phyloP scores from a whole-genome alignment of 352 stramenopile genomes.

The Achlya hypogyna region DNA sequence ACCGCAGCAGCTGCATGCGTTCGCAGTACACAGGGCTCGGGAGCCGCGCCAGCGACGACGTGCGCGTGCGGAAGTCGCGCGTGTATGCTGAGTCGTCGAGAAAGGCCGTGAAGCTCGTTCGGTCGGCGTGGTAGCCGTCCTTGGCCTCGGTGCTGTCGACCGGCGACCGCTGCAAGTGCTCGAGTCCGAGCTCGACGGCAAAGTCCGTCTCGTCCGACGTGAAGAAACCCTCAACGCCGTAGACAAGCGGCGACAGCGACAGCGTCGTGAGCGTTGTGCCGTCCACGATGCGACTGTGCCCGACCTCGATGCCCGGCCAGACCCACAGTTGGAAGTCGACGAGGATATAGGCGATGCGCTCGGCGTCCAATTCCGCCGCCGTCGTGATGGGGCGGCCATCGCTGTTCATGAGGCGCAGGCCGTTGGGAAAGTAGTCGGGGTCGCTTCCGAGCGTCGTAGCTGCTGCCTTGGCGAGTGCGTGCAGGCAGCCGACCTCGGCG shows the following conservation, averaged over 20 bases:
- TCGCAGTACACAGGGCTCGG: slow-evolving; percentile 15
- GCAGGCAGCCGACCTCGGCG: slow-evolving; percentile 5
- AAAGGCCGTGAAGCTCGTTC: slow-evolving; percentile 20
- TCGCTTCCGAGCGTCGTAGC: not conserved
- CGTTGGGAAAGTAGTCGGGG: slow-evolving; percentile 18
- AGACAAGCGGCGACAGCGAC: slow-evolving; percentile 18
- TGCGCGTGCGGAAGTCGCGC: slow-evolving; percentile 15
- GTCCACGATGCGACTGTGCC: slow-evolving; percentile 11
- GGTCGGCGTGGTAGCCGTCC: slow-evolving; percentile 18
- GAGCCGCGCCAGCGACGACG: slow-evolving; percentile 4
- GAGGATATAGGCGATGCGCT: slow-evolving; percentile 17
- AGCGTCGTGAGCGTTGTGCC: slow-evolving; percentile 14
- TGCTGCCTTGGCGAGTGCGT: not conserved
- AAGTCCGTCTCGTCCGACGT: slow-evolving; percentile 15
- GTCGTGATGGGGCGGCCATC: slow-evolving; percentile 14
- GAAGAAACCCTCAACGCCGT: slow-evolving; percentile 19
- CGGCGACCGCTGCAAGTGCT: not conserved
- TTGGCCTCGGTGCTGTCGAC: slow-evolving; percentile 7
- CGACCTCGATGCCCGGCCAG: slow-evolving; percentile 17
- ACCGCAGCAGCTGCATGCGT: slow-evolving; percentile 21
- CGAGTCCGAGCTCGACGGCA: slow-evolving; percentile 6
- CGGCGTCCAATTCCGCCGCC: slow-evolving; percentile 9
- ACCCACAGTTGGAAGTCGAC: slow-evolving; percentile 21
- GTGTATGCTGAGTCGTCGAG: slow-evolving; percentile 14
- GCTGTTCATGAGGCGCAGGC: slow-evolving; percentile 13